Conservation (phyloP, 2,329 filamentous ascomycete species). For the Talaromyces sp. region DNA sequence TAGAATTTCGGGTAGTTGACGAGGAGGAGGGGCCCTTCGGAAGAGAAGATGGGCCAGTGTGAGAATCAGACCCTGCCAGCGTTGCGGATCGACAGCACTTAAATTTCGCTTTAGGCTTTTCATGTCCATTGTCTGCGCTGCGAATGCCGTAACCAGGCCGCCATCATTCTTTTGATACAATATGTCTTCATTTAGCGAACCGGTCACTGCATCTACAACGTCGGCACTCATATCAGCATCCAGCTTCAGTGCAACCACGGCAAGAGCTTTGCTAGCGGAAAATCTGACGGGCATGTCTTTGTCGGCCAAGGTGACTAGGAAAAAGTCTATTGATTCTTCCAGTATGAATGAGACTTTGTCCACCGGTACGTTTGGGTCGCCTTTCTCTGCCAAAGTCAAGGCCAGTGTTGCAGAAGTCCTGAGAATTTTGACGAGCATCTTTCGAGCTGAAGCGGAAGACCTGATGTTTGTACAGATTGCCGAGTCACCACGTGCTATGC, state of each 20-base stretch:
- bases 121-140: constrained; percentile 31
- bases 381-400: constrained; percentile 50
- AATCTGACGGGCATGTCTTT: constrained; percentile 87
- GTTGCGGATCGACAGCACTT: constrained; percentile 70
- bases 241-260: constrained; percentile 76
- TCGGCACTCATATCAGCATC: constrained; percentile 76
- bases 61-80: constrained; percentile 90
- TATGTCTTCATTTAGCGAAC: constrained; percentile 61
- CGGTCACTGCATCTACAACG: constrained; percentile 81
- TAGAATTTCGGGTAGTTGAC: constrained; percentile 68
- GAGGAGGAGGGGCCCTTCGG: constrained; percentile 70
- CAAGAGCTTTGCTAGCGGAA: constrained; percentile 87
- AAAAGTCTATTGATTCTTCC: constrained; percentile 76
- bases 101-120: constrained; percentile 54
- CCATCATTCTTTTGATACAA: constrained; percentile 50
- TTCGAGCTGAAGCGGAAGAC: constrained; percentile 74
- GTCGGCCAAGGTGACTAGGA: constrained; percentile 75
- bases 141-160: constrained; percentile 35
- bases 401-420: constrained; percentile 68
- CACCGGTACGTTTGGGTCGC: constrained; percentile 26
- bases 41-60: constrained; percentile 85
- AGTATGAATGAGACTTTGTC: constrained; percentile 53
- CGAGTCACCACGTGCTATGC: constrained; percentile 53
- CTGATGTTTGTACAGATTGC: constrained; percentile 53
- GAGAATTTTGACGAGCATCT: constrained; percentile 79